phyloP scores from a whole-genome alignment of 2,329 filamentous ascomycete species.

The Botryotinia convoluta region DNA sequence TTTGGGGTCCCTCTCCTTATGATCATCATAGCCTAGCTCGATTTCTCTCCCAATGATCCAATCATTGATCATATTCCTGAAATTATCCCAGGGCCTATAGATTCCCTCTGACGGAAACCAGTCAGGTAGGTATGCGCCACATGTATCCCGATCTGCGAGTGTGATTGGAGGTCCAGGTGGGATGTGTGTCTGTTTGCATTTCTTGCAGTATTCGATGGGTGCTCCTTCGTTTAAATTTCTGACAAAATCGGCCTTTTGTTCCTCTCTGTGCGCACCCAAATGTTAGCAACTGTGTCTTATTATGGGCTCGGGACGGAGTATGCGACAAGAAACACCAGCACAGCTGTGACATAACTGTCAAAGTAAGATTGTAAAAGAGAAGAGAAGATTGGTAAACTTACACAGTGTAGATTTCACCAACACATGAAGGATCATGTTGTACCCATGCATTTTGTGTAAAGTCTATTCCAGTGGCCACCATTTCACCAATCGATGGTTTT shows the following conservation, averaged over 20 bases:
- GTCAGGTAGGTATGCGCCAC: constrained; percentile 31
- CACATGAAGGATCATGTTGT: constrained; percentile 9
- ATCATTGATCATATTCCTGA: constrained; percentile 25
- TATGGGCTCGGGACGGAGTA: background rate
- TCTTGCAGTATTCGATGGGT: constrained; percentile 29
- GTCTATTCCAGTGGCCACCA: constrained; percentile 13
- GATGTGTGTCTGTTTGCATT: constrained; percentile 33
- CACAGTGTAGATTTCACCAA: constrained; percentile 14
- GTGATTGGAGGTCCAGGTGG: constrained; percentile 27
- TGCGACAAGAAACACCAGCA: background rate
- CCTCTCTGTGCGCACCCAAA: background rate
- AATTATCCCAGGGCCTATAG: constrained; percentile 28
- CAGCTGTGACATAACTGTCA: background rate
- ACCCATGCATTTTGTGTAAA: constrained; percentile 17
- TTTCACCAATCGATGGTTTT: background rate
- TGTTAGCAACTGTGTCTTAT: background rate
- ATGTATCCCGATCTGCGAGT: constrained; percentile 32
- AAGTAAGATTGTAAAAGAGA: background rate
- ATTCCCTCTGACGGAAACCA: constrained; percentile 32
- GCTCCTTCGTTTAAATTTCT: constrained; percentile 20
- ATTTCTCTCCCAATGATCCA: constrained; percentile 24
- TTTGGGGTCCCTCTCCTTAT: constrained; percentile 8
- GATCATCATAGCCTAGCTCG: constrained; percentile 20
- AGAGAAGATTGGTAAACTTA: background rate
- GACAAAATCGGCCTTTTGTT: constrained; percentile 20